phyloP scores from a whole-genome alignment of 495 filamentous ascomycete species.

The Xylaria intraflava region DNA sequence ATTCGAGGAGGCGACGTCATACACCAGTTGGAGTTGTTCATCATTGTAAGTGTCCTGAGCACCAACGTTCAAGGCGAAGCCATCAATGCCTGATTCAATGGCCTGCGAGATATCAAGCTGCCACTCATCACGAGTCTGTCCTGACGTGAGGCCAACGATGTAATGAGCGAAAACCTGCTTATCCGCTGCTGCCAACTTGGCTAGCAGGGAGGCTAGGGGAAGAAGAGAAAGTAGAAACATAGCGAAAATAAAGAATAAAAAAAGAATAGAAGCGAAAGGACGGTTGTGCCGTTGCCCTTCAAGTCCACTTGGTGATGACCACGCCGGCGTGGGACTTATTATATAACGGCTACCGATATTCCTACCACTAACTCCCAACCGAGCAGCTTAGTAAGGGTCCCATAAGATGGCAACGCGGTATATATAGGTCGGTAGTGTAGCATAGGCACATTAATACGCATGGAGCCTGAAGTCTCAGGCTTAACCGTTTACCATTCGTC shows the following conservation, averaged over 20 bases:
- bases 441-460: no score
- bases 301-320: background rate
- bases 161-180: conserved; percentile 44
- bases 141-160: conserved; percentile 42
- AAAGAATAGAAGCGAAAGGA: background rate
- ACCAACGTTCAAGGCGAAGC: conserved; percentile 65
- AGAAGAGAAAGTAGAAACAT: conserved; percentile 14
- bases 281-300: background rate
- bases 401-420: no score
- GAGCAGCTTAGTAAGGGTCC: no score
- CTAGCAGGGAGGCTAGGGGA: conserved; percentile 13
- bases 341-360: no score
- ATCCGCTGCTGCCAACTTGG: conserved; percentile 16
- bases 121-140: conserved; percentile 47
- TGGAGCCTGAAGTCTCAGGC: no score
- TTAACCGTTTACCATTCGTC: no score
- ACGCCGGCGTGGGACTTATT: conserved; percentile 2
- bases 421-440: no score
- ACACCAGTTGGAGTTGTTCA: conserved; percentile 47
- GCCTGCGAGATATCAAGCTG: conserved; percentile 54
- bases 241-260: background rate
- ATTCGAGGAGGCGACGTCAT: conserved; percentile 46
- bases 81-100: conserved; percentile 59
- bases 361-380: no score
- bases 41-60: conserved; percentile 45